Conservation (phyloP, 352 stramenopile genomes). For the Aphanomyces stellatus region DNA sequence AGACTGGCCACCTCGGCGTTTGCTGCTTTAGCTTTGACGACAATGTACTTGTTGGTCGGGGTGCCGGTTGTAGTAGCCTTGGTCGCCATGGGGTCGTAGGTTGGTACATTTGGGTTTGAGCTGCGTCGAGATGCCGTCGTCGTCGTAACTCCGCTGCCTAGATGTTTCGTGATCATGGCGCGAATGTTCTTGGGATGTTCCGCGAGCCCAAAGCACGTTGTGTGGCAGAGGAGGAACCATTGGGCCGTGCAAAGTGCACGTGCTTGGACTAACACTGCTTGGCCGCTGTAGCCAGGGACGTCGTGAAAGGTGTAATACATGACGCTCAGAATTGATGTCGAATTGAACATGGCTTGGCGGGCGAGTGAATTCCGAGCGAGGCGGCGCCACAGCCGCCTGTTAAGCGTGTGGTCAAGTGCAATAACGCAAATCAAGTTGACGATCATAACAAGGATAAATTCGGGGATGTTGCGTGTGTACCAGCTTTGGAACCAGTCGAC, state of each 20-base stretch:
- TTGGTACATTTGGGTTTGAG: no score
- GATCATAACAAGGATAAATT: background rate
- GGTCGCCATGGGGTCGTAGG: no score
- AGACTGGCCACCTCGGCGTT: no score
- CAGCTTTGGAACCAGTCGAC: background rate
- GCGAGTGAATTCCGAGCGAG: background rate
- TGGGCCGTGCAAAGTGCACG: background rate
- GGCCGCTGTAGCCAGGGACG: background rate
- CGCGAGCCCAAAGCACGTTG: constrained; percentile 5
- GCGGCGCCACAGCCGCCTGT: background rate
- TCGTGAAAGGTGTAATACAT: background rate
- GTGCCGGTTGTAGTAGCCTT: no score
- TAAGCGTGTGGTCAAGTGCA: background rate
- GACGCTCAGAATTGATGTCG: constrained; percentile 3
- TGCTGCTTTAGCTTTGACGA: no score
- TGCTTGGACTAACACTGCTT: background rate
- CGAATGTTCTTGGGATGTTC: background rate
- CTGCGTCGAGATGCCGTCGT: background rate
- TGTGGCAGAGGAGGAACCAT: constrained; percentile 13
- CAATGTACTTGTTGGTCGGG: no score
- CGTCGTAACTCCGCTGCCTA: no score
- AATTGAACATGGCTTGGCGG: constrained; percentile 13
- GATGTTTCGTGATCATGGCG: background rate
- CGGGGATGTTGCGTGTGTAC: background rate
- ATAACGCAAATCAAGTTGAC: background rate